Evolutionary conservation across 257 asterid species (phyloP).

Genomic region (Eucommia ulmoides): DNA sequence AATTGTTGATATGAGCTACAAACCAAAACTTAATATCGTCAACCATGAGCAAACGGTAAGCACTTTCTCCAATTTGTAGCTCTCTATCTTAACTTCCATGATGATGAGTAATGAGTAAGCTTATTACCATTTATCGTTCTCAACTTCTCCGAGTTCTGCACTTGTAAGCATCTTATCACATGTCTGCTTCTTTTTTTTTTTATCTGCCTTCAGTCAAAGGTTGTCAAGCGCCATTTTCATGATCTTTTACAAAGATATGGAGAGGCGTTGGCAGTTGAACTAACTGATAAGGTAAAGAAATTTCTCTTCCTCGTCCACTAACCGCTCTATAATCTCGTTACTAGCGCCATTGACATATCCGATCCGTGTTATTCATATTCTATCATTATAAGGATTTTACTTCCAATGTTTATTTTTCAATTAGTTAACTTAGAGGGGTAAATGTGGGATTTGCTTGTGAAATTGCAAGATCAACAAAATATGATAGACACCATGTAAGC

Average conservation of each 20-base stretch:
- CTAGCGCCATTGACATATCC: no score
- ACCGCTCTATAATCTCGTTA: no score
- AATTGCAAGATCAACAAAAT: no score
- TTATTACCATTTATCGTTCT: no score
- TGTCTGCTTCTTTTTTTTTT: constrained; percentile 5
- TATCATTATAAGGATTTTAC: no score
- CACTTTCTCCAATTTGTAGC: constrained; percentile 11
- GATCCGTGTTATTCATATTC: no score
- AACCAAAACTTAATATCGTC: constrained; percentile 69
- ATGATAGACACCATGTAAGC: no score
- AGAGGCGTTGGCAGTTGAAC: constrained; percentile 70
- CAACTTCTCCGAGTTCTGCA: background rate
- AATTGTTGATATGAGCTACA: constrained; percentile 97
- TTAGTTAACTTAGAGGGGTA: no score
- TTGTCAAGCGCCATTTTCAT: constrained; percentile 81
- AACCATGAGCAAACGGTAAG: constrained; percentile 75
- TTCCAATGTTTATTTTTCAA: no score
- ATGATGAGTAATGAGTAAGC: constrained; percentile 6
- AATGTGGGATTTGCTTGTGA: no score
- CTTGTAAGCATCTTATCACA: background rate
- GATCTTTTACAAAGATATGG: constrained; percentile 90
- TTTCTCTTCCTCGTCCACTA: no score
- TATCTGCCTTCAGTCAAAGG: constrained; percentile 44
- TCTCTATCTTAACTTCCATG: constrained; percentile 7
- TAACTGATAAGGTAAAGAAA: constrained; percentile 79